These are phyloP conservation scores for Musa acuminata DNA, from an alignment of 176 grass and related monocot genomes.

Conservation along the genomic window DNA sequence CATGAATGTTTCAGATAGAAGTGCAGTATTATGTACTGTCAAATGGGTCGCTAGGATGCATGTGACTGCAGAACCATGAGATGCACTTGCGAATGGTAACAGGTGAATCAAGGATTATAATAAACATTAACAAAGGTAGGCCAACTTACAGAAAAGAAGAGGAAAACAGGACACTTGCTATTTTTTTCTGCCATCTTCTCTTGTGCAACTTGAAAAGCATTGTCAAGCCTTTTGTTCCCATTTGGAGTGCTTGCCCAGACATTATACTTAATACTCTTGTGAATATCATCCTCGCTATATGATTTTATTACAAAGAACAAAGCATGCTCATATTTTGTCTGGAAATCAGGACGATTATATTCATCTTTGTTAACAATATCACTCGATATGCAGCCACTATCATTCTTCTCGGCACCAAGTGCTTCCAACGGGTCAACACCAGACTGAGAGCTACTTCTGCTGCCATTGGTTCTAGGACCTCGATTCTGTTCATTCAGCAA, in stretches of 20 bases:
- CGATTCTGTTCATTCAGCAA: slow-evolving; percentile 28
- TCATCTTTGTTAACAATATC: slow-evolving; percentile 33
- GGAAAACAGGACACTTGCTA: slow-evolving; percentile 59
- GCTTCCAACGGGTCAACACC: slow-evolving; percentile 14
- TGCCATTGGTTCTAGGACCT: slow-evolving; percentile 28
- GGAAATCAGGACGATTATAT: slow-evolving; percentile 67
- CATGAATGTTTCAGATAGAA: too few species aligned
- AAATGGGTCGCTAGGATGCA: too few species aligned
- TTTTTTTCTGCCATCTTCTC: slow-evolving; percentile 64
- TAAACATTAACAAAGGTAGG: neutral
- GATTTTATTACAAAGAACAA: slow-evolving; percentile 96
- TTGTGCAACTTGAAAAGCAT: slow-evolving; percentile 62
- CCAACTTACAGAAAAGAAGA: slow-evolving; percentile 88
- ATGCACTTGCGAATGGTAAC: too few species aligned
- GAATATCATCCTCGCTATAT: slow-evolving; percentile 95
- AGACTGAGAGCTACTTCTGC: slow-evolving; percentile 27
- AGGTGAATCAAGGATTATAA: neutral
- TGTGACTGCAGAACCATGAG: too few species aligned
- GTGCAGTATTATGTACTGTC: too few species aligned
- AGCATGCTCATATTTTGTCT: slow-evolving; percentile 65
- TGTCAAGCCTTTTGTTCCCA: slow-evolving; percentile 93
- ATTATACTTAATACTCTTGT: slow-evolving; percentile 96
- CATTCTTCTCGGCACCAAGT: slow-evolving; percentile 16
- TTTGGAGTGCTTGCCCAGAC: slow-evolving; percentile 95
- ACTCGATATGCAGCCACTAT: slow-evolving; percentile 17